Evolutionary conservation across 768 basidiomycete genomes (phyloP).

Genomic region (Favolaschia claudopus): DNA sequence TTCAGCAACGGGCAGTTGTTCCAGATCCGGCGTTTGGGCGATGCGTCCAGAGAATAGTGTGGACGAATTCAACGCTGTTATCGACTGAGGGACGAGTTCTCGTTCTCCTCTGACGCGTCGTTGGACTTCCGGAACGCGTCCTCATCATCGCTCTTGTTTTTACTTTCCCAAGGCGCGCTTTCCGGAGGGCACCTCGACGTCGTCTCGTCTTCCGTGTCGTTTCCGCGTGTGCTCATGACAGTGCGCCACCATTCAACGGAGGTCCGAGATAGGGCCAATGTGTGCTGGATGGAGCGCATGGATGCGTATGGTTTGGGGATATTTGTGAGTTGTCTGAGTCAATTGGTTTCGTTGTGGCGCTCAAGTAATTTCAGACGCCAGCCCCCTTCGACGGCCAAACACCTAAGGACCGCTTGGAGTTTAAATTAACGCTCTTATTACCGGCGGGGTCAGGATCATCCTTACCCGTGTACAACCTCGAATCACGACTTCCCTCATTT

Average conservation of each 20-base stretch:
- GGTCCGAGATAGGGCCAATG: conserved; percentile 31
- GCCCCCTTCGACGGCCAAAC: conserved; percentile 20
- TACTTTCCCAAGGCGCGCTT: conserved; percentile 41
- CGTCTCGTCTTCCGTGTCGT: conserved; percentile 11
- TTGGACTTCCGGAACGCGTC: conserved; percentile 41
- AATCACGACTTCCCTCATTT: conserved; percentile 53
- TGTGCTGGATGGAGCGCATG: conserved; percentile 38
- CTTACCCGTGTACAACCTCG: conserved; percentile 49
- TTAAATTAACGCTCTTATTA: conserved; percentile 35
- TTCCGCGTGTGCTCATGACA: conserved; percentile 21
- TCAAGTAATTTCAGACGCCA: conserved; percentile 23
- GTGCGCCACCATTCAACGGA: conserved; percentile 5
- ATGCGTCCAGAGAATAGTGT: conserved; percentile 15
- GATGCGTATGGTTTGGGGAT: conserved; percentile 38
- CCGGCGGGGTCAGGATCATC: conserved; percentile 27
- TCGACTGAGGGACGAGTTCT: neutral
- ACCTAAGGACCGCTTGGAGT: conserved; percentile 20
- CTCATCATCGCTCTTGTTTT: conserved; percentile 38
- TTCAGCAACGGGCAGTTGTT: neutral
- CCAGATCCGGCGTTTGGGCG: conserved; percentile 16
- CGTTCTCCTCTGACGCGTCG: conserved; percentile 14
- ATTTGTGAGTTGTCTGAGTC: conserved; percentile 37
- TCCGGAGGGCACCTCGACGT: conserved; percentile 27
- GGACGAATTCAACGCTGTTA: conserved; percentile 17
- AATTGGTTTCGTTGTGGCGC: neutral